Percentiles rank a stretch among this genome's conserved stretches.
phyloP scores from a whole-genome alignment of 441 rosid species.

The Aquilaria agallochum region DNA sequence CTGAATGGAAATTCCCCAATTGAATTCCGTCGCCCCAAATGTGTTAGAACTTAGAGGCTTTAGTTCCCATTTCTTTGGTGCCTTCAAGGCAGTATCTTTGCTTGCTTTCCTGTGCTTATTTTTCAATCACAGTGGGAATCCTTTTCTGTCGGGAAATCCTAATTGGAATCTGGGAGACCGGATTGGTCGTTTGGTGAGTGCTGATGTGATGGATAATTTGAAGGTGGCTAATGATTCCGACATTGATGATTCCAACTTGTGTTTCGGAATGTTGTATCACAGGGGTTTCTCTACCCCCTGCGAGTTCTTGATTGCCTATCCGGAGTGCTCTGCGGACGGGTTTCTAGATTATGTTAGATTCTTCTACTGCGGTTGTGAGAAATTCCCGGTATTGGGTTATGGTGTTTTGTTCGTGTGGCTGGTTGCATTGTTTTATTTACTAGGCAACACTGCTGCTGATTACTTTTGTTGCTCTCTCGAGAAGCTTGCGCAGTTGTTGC shows the following conservation, averaged over 20 bases:
- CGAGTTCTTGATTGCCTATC: constrained; percentile 30
- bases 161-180: constrained; percentile 7
- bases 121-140: constrained; percentile 16
- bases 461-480: constrained; percentile 55
- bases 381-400: constrained; percentile 25
- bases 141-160: constrained; percentile 4
- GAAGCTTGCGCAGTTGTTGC: constrained; percentile 43
- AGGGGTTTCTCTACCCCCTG: constrained; percentile 21
- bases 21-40: background rate
- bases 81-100: constrained; percentile 22
- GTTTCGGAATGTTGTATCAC: constrained; percentile 31
- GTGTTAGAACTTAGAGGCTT: constrained; percentile 3
- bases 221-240: constrained; percentile 9
- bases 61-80: constrained; percentile 7
- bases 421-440: constrained; percentile 47
- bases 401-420: constrained; percentile 40
- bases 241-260: constrained; percentile 18
- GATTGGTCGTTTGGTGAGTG: constrained; percentile 7
- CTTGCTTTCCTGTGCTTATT: constrained; percentile 26
- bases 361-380: constrained; percentile 39
- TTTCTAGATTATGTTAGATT: constrained; percentile 45
- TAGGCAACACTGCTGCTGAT: constrained; percentile 58
- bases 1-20: background rate
- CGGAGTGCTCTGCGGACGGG: constrained; percentile 40
- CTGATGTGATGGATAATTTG: constrained; percentile 5